phyloP scores from a whole-genome alignment of 345 rosid genomes.

The Adansonia digitata region DNA sequence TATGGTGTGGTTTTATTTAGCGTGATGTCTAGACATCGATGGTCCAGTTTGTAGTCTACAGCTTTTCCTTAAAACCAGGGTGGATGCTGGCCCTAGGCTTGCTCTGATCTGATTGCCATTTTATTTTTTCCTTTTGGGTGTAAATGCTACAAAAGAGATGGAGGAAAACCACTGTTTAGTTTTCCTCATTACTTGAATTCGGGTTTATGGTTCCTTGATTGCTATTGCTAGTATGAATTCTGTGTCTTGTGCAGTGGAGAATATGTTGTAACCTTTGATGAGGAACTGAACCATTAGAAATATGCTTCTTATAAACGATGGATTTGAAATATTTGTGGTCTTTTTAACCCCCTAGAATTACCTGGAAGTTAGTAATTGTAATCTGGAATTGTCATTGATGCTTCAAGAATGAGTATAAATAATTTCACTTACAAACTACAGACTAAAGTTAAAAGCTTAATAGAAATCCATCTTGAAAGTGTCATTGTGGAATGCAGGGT shows the following conservation, averaged over 20 bases:
- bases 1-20: background rate
- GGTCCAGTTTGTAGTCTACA: background rate
- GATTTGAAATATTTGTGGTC: background rate
- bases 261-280: background rate
- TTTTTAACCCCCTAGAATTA: background rate
- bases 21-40: background rate
- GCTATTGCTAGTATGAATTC: too few species aligned
- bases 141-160: background rate
- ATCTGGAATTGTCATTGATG: background rate
- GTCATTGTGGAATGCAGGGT: too few species aligned
- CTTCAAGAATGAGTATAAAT: background rate
- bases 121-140: background rate
- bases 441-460: too few species aligned
- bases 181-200: background rate
- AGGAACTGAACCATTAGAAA: background rate
- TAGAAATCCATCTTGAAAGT: too few species aligned
- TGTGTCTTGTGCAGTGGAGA: background rate
- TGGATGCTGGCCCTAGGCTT: background rate
- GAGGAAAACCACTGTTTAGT: background rate
- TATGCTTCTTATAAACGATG: background rate
- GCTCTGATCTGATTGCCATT: background rate
- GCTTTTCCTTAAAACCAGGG: too few species aligned
- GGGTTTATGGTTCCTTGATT: background rate
- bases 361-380: background rate
- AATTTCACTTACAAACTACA: too few species aligned